Base-by-base conservation (phyloP, 768 basidiomycete species). In the Amanita polypyramis region DNA sequence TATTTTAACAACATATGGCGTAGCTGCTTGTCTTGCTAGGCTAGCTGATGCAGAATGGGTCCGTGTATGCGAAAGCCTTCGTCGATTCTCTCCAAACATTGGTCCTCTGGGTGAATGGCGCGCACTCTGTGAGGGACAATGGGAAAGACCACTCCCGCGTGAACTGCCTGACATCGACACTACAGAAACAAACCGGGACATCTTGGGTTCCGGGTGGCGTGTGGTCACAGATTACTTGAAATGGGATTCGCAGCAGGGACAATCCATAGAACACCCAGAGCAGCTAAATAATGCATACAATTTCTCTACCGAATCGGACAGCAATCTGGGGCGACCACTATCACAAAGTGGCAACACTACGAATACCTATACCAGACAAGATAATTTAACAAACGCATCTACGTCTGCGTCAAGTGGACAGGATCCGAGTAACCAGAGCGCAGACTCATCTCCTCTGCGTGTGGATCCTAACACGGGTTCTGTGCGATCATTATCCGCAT, bases 11-110 rank as follows among this genome's bases (percentile, higher is more conserved):
- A 80, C 78, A 1, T 79, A 76, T 43, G 73, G 63, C 51, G 69
- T 86, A 11, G 85, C 84, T 2, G 78, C 80, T 0, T 74, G 71
- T 49, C 65, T 90, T 15, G 71, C 82, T 7, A 73, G 83, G 20
- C 66, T 88, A n/a, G 85, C 85, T 1, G 85, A 90, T 49, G 78
- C 79, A 5, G 84, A 88, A 64, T 91, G 87, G 86, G 58, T 74
- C 19, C 77, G 78, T 32, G 65, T 75, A 10, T 85, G 82, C 55
- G 86, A 89, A 66, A 71, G 71, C n/a, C 74, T 88, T 19, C 75
- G 85, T 35, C 70, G 79, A 4, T 75, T 76, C 54, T 73, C 82
- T 11, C 79, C 84, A 0, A 73, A 72, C 10, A 70, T 91, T 29
- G 87, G 85, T 0, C 70, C 68, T n/a, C 68, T 89, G 3, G 82